Percentiles rank a stretch among this genome's conserved stretches.
These are phyloP conservation scores for Senna siamea DNA, from an alignment of 306 rosid genomes.

Conservation along the genomic window DNA sequence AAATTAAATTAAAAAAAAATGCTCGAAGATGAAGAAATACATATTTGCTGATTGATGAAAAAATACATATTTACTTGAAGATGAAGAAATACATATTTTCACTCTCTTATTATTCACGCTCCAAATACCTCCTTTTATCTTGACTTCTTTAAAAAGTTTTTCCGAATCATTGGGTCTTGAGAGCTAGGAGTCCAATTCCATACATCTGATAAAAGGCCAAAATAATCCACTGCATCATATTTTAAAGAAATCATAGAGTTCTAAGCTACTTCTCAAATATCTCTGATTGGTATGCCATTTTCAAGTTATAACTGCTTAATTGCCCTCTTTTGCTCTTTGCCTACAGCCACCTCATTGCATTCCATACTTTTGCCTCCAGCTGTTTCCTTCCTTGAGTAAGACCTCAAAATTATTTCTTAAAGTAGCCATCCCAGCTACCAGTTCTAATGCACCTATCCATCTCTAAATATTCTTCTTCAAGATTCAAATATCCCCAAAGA, in stretches of 20 bases:
- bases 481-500: neutral
- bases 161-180: neutral
- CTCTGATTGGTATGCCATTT: too few relatives aligned
- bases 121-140: neutral
- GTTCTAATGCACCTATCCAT: neutral
- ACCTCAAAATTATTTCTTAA: neutral
- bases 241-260: neutral
- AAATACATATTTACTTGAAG: slow-evolving; percentile 10
- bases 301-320: slow-evolving; percentile 1
- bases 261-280: neutral
- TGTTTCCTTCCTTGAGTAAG: neutral
- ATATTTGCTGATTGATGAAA: slow-evolving; percentile 8
- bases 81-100: too few relatives aligned
- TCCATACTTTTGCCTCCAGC: neutral
- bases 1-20: neutral
- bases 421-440: neutral
- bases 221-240: neutral
- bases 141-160: neutral
- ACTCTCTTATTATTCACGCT: neutral
- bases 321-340: neutral
- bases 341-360: neutral
- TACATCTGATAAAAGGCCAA: neutral
- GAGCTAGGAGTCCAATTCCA: neutral
- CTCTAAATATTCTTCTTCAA: neutral
- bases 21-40: neutral